phyloP scores from a whole-genome alignment of 371 early-diverging fungal genomes.

The Actinomucor elegans region DNA sequence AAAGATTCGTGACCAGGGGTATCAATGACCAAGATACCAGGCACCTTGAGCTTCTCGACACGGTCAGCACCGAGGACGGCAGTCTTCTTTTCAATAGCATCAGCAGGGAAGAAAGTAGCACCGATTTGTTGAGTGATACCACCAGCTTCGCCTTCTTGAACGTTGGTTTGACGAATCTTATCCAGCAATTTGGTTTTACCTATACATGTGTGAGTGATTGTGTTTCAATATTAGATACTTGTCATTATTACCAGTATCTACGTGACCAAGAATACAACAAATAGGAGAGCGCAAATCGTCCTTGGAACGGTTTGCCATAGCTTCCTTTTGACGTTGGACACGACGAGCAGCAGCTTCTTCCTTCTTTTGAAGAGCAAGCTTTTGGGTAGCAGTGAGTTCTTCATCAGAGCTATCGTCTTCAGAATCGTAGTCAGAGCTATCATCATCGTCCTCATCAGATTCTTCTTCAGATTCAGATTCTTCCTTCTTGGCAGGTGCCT shows the following conservation, averaged over 20 bases:
- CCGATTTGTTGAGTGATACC: slow-evolving; percentile 99
- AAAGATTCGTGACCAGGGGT: slow-evolving; percentile 99
- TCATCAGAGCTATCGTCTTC: slow-evolving; percentile 63
- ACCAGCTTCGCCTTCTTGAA: slow-evolving; percentile 99
- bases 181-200: slow-evolving; percentile 98
- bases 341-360: slow-evolving; percentile 83
- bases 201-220: too few species aligned
- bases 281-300: slow-evolving; percentile 98
- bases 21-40: slow-evolving; percentile 99
- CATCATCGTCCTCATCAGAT: slow-evolving; percentile 33
- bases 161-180: slow-evolving; percentile 99
- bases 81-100: slow-evolving; percentile 92
- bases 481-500: slow-evolving; percentile 38
- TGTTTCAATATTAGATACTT: too few species aligned
- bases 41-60: slow-evolving; percentile 75
- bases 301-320: slow-evolving; percentile 82
- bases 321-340: slow-evolving; percentile 71
- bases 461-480: slow-evolving; percentile 25
- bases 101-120: slow-evolving; percentile 99
- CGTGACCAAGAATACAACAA: slow-evolving; percentile 99
- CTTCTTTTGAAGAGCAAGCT: slow-evolving; percentile 68
- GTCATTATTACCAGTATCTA: slow-evolving; percentile 97
- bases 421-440: slow-evolving; percentile 45
- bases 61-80: slow-evolving; percentile 60
- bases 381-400: slow-evolving; percentile 59